Evolutionary conservation across 116 monocot genomes (phyloP).

Genomic region (Trichopus zeylanicus): DNA sequence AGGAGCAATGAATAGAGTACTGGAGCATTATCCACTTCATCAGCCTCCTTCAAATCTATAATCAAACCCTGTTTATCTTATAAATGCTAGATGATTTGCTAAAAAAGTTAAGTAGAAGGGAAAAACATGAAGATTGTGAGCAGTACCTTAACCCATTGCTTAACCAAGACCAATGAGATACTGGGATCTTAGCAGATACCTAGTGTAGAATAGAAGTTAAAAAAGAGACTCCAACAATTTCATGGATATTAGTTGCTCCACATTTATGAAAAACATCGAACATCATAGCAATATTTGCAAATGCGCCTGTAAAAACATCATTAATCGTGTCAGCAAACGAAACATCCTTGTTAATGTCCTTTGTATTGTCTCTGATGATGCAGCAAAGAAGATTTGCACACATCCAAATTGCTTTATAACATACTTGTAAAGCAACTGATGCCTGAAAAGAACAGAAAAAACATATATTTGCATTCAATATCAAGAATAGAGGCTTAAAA

Average conservation of each 20-base stretch:
- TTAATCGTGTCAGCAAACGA: conserved; percentile 10
- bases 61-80: conserved; percentile 23
- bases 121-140: too few relatives aligned
- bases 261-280: conserved; percentile 32
- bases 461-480: background rate
- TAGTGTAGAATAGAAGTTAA: too few relatives aligned
- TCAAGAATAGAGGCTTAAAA: too few relatives aligned
- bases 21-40: too few relatives aligned
- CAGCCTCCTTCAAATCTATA: conserved; percentile 28
- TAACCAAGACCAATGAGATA: too few relatives aligned
- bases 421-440: conserved; percentile 26
- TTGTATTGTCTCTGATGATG: conserved; percentile 10
- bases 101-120: background rate
- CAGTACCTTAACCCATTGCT: too few relatives aligned
- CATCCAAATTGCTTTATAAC: too few relatives aligned
- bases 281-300: too few relatives aligned
- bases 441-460: conserved; percentile 17
- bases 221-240: conserved; percentile 27
- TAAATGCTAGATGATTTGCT: conserved; percentile 4
- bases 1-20: conserved; percentile 28
- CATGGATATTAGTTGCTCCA: conserved; percentile 9
- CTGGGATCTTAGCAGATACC: too few relatives aligned
- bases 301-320: conserved; percentile 24
- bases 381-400: conserved; percentile 17
- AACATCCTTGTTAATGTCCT: too few relatives aligned